Evolutionary conservation across 2,329 filamentous ascomycete genomes (phyloP), one percentile per base, ranked within the genome.

Genomic region (Parasarocladium wereldwijsianum): DNA sequence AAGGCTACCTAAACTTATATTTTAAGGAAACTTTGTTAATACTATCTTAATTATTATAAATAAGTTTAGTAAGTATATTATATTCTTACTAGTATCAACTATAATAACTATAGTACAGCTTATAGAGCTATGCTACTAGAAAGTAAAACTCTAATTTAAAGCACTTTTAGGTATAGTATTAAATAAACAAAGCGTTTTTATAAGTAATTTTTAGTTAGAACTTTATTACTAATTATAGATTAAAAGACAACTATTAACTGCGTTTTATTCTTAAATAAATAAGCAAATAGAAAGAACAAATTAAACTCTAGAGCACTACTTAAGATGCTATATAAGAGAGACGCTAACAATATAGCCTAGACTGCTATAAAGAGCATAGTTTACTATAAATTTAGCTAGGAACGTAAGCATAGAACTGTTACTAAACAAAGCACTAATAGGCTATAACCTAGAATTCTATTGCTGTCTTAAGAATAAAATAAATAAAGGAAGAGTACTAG

Each of bases 221-320:
- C 13, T 26, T 16, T 16, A 9, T 5, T 8, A 26, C 9, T 13
- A 26, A 8, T 16, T 26, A 14, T 13, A 16, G 5, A n/a, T 26
- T 8, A 16, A 26, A n/a, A 26, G 5, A 6, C 16, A 16, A 14
- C 24, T 26, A 6, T 26, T 13, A 14, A 26, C 13, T 5, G 24
- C 24, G 5, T 26, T 10, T 16, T 16, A 26, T 16, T 16, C 14
- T 15, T 8, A 26, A 26, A 26, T n/a, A 9, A 16, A 26, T 16
- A 16, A 16, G 17, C 13, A 26, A 26, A 26, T 16, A 5, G 24
- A 26, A 16, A 26, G 24, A 16, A 26, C 17, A 16, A 26, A 26
- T 13, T 16, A 26, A n/a, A 26, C 24, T 6, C n/a, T 26, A 13
- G 24, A 26, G 17, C 24, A 26, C 16, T 26, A 26, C 14, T 16